Evolutionary conservation across 176 grass and related monocot genomes (phyloP).

Genomic region (Phoenix roebelenii): DNA sequence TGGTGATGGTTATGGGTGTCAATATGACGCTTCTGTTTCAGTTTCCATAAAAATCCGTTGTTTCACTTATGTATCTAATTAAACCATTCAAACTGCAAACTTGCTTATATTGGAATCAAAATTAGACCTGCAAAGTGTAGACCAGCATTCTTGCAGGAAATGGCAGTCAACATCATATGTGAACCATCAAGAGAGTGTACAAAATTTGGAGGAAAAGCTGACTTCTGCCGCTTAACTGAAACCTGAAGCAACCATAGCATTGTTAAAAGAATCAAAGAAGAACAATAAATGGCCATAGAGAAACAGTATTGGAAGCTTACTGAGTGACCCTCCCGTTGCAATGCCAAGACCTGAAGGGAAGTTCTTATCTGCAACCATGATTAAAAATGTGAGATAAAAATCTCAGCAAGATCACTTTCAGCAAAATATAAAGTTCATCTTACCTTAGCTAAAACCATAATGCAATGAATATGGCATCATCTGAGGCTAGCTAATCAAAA

Average conservation of each 20-base stretch:
- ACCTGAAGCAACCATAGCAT: constrained; percentile 33
- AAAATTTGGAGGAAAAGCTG: constrained; percentile 94
- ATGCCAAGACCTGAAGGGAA: constrained; percentile 60
- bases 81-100: no score
- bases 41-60: no score
- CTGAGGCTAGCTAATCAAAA: no score
- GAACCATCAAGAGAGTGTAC: constrained; percentile 96
- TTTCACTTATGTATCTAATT: no score
- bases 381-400: no score
- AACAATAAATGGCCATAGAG: not conserved
- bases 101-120: constrained; percentile 2
- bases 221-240: constrained; percentile 55
- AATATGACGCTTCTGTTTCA: no score
- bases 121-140: constrained; percentile 82
- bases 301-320: constrained; percentile 34
- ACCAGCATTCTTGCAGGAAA: constrained; percentile 66
- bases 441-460: no score
- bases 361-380: constrained; percentile 51
- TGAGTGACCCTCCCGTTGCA: constrained; percentile 47
- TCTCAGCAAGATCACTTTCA: no score
- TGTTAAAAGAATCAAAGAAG: constrained; percentile 20
- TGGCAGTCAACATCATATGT: constrained; percentile 99
- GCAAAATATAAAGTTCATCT: no score
- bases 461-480: no score
- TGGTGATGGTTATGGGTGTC: no score